Evolutionary conservation across 2,329 filamentous ascomycete species (phyloP), one percentile per base, ranked within the genome.

Genomic region (Aureobasidium sp.): DNA sequence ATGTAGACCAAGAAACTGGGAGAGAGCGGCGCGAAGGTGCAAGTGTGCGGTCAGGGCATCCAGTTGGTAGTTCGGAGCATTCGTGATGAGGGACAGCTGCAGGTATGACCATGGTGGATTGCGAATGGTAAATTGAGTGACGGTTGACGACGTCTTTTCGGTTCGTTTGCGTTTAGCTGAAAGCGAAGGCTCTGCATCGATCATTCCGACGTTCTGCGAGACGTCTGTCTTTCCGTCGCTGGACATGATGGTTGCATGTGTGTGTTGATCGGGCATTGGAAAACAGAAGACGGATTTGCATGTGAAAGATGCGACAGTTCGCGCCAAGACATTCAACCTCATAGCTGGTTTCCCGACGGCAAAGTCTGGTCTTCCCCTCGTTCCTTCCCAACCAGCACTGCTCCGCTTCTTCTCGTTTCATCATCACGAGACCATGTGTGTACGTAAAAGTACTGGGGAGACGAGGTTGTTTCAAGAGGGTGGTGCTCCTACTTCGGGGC

Each of bases 1-100:
- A 0, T 84, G 85, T 20, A 84, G 75, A 22, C 90, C 90, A 1
- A 93, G 82, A 68, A 89, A 91, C 64, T 88, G 83, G 1, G 78
- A 78, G 8, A 93, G 76, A 0, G 88, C 86, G 0, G 81, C 73
- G 1, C 82, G 83, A 67, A 88, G 82, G 69, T 88, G 86, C 0
- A 84, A 78, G 37, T 83, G 84, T 20, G 82, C 78, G 41, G 85
- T 86, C 2, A 91, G 75, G 2, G 79, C 76, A 72, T 91, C 88
- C 6, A 90, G 64, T 63, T 56, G 36, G 17, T 29, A 39, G n/a
- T 29, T 52, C 36, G 25, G 56, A 15, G 64, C 9, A 14, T 65
- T 48, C 20, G 63, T 55, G 29, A 73, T 61, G 63, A 78, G 73
- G 53, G 67, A 63, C 1, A 79, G 73, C 66, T 75, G 74, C 55